These are phyloP conservation scores for Ceratorhiza oryzae-sativae DNA, from an alignment of 1,284 basidiomycete genomes.

Conservation along the genomic window DNA sequence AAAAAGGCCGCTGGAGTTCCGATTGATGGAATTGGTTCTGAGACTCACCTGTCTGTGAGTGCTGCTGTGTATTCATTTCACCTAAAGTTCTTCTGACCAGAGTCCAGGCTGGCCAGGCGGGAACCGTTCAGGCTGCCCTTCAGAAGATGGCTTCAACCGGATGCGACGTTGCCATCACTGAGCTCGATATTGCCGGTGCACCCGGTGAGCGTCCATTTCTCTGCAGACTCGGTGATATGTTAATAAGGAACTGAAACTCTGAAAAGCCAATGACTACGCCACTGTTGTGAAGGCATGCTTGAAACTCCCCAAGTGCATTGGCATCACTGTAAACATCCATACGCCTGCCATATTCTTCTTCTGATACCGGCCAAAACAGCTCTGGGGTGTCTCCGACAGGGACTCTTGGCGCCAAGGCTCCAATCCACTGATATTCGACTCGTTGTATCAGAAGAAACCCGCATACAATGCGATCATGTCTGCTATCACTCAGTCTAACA, in stretches of 20 bases:
- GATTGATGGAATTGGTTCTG: constrained; percentile 38
- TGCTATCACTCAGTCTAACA: too few relatives aligned
- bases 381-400: constrained; percentile 32
- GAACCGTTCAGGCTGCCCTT: constrained; percentile 57
- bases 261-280: neutral
- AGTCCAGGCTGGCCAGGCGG: constrained; percentile 61
- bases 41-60: constrained; percentile 26
- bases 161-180: constrained; percentile 41
- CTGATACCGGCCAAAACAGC: constrained; percentile 55
- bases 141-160: constrained; percentile 25
- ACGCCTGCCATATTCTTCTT: constrained; percentile 48
- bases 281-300: constrained; percentile 30
- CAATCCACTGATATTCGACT: constrained; percentile 38
- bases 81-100: too few relatives aligned
- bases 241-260: neutral
- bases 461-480: constrained; percentile 40
- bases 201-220: neutral
- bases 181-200: constrained; percentile 40
- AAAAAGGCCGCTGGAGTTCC: constrained; percentile 33
- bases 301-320: constrained; percentile 14
- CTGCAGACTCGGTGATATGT: neutral
- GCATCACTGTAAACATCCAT: constrained; percentile 23
- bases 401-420: constrained; percentile 22
- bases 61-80: too few relatives aligned
- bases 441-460: constrained; percentile 37